Base-by-base conservation (phyloP, 2,329 filamentous ascomycete genomes). In the Penicillium sclerotigenum region DNA sequence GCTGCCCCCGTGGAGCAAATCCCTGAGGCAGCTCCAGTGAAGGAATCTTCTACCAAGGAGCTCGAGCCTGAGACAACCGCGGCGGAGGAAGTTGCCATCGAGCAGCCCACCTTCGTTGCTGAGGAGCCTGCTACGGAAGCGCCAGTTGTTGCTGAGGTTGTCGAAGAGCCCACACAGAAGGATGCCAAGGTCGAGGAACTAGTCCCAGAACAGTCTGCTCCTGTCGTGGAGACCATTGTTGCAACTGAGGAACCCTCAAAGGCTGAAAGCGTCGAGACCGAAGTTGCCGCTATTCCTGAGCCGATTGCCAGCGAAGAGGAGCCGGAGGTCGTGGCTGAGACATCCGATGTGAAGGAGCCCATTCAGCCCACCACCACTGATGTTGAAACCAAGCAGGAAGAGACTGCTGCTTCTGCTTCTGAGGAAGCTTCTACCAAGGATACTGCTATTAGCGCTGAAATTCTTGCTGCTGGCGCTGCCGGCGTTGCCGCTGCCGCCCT, bases 401-500 rank as follows among this genome's bases (percentile, higher is more conserved):
- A 56, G 42, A 28, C 50, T 11, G 47, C 53, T n/a, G 54, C 49
- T 34, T 8, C 52, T 11, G 24, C 40, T 18, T 9, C 54, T 11
- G 31, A 43, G 5, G 58, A 56, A 4, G 47, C 56, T n/a, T 18
- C 55, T 36, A 31, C 38, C 20, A 59, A 70, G 50, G 63, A 69
- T 36, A 59, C 48, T 28, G 16, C 54, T 22, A 24, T 68, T 20
- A 65, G 61, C 7, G 45, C 68, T 9, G 68, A 67, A 47, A 24
- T 66, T n/a, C 47, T 71, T 38, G 67, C 54, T 26, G 68, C 62
- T 34, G 65, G 68, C 47, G 69, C 61, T 31, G 68, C 66, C 36
- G 63, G 62, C 11, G 62, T 61, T 8, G 60, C 61, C 31, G 61
- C 64, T 43, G 64, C 61, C n/a, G 68, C 47, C 18, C 14, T 64